Evolutionary conservation across 345 rosid genomes (phyloP), one percentile per base, ranked within the genome.

Genomic region (Eucalyptus paniculata): DNA sequence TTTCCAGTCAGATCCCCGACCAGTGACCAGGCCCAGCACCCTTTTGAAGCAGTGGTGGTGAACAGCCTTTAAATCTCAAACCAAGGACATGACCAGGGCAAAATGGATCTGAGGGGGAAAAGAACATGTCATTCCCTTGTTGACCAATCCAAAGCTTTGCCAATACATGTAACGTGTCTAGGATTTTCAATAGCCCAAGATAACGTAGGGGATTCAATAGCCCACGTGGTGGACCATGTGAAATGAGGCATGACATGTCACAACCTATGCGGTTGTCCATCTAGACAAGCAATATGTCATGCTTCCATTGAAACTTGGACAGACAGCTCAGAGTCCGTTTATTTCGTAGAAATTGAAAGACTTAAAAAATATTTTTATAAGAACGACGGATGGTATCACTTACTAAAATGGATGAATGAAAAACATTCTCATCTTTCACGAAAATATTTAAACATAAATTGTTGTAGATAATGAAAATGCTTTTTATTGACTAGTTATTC

Each of bases 341-440:
- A 6, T 21, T 37, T 37, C 1, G 2, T 7, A 2, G 2, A 77
- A 77, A 37, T 3, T 9, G 3, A 21, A 77, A 3, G 1, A 77
- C 11, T 34, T 69, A 1, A 6, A 37, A 72, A 72, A 21, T 3
- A 6, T 72, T 0, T 72, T 37, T 0, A 5, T 19, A 77, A 37
- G 4, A 77, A 37, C 1, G 14, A 21, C 0, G 0, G 0, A 1
- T 11, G 6, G 2, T 72, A 21, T 19, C 14, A 1, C 21, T 72
- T 37, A 40, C 2, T 1, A 37, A 77, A 77, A 1, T 37, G 2
- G 3, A 77, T 19, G 1, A 72, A 37, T 0, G 3, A 3, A 5
- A 19, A 18, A 18, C 5, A 72, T 34, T 72, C 0, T 19, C 6
- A 5, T 5, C n/a, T 18, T 72, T 2, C 44, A 4, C 0, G 1